Evolutionary conservation across 495 filamentous ascomycete genomes (phyloP).

Genomic region (Neurospora sp.): DNA sequence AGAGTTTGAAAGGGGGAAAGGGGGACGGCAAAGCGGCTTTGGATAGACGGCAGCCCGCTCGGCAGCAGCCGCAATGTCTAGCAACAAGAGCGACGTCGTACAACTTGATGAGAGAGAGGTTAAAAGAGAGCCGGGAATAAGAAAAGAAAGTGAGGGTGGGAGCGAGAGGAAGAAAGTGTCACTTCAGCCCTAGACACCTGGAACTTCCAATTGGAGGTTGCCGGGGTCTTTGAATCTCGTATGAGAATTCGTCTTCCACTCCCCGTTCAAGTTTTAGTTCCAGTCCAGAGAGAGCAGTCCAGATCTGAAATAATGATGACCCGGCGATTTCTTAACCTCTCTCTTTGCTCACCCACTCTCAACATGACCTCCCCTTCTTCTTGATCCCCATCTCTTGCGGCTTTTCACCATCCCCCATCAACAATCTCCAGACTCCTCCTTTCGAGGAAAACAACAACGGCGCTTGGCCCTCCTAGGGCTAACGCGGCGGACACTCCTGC

Average conservation of each 20-base stretch:
- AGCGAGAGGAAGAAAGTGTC: background rate
- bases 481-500: background rate
- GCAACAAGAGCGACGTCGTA: background rate
- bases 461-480: background rate
- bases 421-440: background rate
- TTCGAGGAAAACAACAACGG: background rate
- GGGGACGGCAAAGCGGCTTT: background rate
- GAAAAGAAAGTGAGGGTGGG: background rate
- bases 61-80: background rate
- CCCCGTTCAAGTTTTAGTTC: background rate
- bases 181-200: background rate
- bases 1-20: background rate
- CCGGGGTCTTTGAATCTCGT: background rate
- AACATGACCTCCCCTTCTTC: background rate
- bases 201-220: background rate
- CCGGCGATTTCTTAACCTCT: background rate
- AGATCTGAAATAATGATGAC: background rate
- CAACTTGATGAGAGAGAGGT: background rate
- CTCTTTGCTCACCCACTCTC: background rate
- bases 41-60: background rate
- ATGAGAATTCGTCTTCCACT: background rate
- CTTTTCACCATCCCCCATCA: background rate
- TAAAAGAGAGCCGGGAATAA: background rate
- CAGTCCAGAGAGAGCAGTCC: background rate
- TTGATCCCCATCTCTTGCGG: background rate